phyloP scores from a whole-genome alignment of 257 asterid genomes.

The Nyctanthes arbortristis region DNA sequence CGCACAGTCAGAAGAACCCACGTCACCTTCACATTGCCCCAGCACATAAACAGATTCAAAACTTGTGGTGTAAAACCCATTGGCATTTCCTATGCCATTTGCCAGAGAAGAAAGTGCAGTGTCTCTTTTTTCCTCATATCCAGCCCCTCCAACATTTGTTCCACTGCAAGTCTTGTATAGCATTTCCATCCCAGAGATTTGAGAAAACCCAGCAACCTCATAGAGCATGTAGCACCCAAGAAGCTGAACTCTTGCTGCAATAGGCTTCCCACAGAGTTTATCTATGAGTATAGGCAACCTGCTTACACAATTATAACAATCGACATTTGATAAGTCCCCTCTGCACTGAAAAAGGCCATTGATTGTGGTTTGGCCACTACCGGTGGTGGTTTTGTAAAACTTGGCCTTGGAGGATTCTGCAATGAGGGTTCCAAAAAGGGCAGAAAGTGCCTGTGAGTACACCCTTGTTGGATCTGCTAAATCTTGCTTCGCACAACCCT shows the following conservation, averaged over 20 bases:
- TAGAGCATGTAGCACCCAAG: slow-evolving; percentile 87
- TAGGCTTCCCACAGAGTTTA: slow-evolving; percentile 80
- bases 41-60: slow-evolving; percentile 63
- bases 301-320: slow-evolving; percentile 83
- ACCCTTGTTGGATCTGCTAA: slow-evolving; percentile 89
- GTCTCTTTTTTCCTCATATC: slow-evolving; percentile 83
- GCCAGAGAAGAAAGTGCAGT: slow-evolving; percentile 67
- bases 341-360: slow-evolving; percentile 91
- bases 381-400: slow-evolving; percentile 72
- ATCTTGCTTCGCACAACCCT: slow-evolving; percentile 85
- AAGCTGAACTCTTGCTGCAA: slow-evolving; percentile 91
- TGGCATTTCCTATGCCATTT: slow-evolving; percentile 53
- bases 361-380: slow-evolving; percentile 60
- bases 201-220: slow-evolving; percentile 81
- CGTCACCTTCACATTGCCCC: slow-evolving; percentile 96
- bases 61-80: slow-evolving; percentile 67
- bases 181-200: slow-evolving; percentile 92
- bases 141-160: slow-evolving; percentile 68
- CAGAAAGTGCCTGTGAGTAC: slow-evolving; percentile 82
- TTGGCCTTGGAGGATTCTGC: slow-evolving; percentile 84
- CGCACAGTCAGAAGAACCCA: slow-evolving; percentile 75
- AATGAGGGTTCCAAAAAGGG: slow-evolving; percentile 78
- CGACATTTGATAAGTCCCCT: slow-evolving; percentile 82
- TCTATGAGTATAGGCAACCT: slow-evolving; percentile 77
- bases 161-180: slow-evolving; percentile 83